Conservation (phyloP, 176 grass and related monocot species). For the Phyllostachys edulis region DNA sequence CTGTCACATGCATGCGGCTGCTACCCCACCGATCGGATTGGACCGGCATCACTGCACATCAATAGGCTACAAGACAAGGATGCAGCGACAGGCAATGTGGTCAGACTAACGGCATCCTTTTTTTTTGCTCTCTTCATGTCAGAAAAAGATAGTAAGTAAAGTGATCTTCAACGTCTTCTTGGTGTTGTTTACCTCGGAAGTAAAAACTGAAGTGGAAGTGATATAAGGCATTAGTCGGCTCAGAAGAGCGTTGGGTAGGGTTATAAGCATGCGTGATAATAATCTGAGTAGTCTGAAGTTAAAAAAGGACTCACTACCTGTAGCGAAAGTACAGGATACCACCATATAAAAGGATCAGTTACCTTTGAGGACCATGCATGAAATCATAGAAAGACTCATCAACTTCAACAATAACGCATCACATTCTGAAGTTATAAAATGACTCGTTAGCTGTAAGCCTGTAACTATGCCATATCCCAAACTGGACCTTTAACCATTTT, state of each 20-base stretch:
- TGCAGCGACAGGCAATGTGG: background rate
- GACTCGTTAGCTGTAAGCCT: background rate
- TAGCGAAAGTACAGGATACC: background rate
- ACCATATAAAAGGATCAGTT: background rate
- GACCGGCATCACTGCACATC: slow-evolving; percentile 13
- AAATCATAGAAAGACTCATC: too few species aligned
- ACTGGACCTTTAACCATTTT: too few species aligned
- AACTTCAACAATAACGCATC: too few species aligned
- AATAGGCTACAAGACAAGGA: background rate
- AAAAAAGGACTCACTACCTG: background rate
- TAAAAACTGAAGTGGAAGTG: background rate
- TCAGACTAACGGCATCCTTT: background rate
- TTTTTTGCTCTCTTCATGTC: background rate
- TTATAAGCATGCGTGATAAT: background rate
- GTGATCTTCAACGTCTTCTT: background rate
- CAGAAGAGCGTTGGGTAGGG: background rate
- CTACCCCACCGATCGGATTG: background rate
- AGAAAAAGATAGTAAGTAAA: background rate
- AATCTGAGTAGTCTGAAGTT: background rate
- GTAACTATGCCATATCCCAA: too few species aligned
- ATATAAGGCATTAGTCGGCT: background rate
- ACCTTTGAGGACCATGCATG: background rate
- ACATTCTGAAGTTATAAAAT: background rate
- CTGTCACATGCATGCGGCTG: background rate
- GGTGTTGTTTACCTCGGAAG: background rate